Base-by-base conservation (phyloP, 106 monocot species). In the Dactylorhiza incarnata region DNA sequence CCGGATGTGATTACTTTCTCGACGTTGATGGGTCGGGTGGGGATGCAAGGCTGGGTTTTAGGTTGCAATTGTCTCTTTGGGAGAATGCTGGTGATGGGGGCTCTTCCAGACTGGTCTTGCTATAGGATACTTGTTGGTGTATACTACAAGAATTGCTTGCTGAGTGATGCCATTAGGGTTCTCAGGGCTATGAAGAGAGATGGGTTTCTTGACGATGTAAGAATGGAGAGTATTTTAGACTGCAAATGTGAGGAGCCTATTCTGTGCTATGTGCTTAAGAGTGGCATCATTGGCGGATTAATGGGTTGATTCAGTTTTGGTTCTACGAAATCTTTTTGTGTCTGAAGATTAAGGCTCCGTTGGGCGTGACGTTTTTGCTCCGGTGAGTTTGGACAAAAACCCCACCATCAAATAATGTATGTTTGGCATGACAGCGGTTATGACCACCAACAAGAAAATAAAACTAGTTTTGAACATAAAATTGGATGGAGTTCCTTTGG, bases 1-100 rank as follows among this genome's bases (percentile, higher is more conserved):
- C 74, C 74, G 11, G 79, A 80, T 66, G 79, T 80, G 65, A 80
- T 80, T 23, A 74, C 74, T 11, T 80, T 80, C 65, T 74, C 80
- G 8, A 80, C 46, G 14, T 9, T 80, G 44, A 54, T 80, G 24
- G 65, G 67, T 7, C 46, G 74, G n/a, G 52, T 80, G 61, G 80
- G 73, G 55, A 61, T 74, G 53, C 49, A 73, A 49, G 63, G 74
- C 17, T 73, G 73, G 74, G 67, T 80, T 29, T 49, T 68, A 44
- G 68, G 45, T 46, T 52, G 44, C 5, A 68, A 80, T 73, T 19
- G 48, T 22, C 52, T 80, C 43, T 74, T 80, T 7, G 74, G 68
- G 53, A 68, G 68, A 20, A 67, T 79, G 79, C 29, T 59, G 48
- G 23, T 49, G 66, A 79, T 51, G 63, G 79, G 73, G 11, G 50